Conservation (phyloP, 2,329 filamentous ascomycete genomes). For the Colletotrichum godetiae region DNA sequence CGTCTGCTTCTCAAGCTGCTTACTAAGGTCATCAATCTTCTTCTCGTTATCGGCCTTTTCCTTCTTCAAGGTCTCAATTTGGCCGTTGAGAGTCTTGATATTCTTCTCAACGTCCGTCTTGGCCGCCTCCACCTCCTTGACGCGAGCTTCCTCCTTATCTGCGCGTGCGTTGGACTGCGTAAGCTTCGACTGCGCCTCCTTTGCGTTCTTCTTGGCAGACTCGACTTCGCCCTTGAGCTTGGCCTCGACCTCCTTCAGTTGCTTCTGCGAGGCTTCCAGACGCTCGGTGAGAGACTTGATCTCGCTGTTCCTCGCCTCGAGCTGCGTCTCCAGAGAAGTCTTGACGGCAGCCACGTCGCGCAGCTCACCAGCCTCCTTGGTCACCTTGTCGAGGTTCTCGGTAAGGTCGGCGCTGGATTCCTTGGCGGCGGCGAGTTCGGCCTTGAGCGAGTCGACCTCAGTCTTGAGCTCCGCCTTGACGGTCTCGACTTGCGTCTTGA, state of each 20-base stretch:
- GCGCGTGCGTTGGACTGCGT: constrained; percentile 38
- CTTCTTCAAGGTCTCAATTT: constrained; percentile 54
- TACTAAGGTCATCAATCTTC: constrained; percentile 54
- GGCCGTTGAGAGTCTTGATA: constrained; percentile 51
- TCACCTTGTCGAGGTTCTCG: constrained; percentile 74
- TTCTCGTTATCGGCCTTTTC: constrained; percentile 52
- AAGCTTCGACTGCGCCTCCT: constrained; percentile 43
- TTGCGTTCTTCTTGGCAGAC: constrained; percentile 41
- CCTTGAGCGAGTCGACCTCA: constrained; percentile 75
- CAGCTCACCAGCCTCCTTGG: constrained; percentile 68
- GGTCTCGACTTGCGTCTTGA: constrained; percentile 63
- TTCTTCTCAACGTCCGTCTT: constrained; percentile 56
- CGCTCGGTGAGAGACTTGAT: constrained; percentile 62
- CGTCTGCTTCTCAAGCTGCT: constrained; percentile 44
- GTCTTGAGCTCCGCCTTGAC: constrained; percentile 68
- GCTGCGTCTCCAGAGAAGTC: constrained; percentile 60
- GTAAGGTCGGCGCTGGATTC: constrained; percentile 77
- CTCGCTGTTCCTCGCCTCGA: constrained; percentile 60
- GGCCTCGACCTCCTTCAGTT: constrained; percentile 57
- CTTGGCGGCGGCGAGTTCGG: constrained; percentile 76
- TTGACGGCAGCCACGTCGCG: constrained; percentile 53
- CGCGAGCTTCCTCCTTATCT: constrained; percentile 45
- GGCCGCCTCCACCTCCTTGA: constrained; percentile 47
- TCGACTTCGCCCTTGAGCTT: constrained; percentile 43
- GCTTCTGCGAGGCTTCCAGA: constrained; percentile 54